phyloP scores from a whole-genome alignment of 331 rosid species.

The Quercus lobata region DNA sequence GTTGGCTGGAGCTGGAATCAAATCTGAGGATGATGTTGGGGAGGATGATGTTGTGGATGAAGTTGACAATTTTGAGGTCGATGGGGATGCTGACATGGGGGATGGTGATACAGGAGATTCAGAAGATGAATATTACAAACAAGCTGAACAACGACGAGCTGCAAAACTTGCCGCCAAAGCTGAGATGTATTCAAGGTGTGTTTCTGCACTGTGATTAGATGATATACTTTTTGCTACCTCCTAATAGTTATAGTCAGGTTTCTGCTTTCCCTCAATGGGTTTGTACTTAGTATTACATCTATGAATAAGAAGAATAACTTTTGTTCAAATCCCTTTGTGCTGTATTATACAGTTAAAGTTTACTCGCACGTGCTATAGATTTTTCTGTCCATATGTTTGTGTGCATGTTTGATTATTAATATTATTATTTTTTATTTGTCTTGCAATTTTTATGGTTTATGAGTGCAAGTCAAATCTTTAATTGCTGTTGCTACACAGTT shows the following conservation, averaged over 20 bases:
- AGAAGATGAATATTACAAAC: too few species aligned
- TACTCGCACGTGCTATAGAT: neutral
- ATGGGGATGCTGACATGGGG: too few species aligned
- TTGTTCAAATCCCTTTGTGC: neutral
- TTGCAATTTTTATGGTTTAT: neutral
- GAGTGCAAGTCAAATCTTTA: neutral
- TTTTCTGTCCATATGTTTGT: neutral
- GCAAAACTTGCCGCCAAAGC: too few species aligned
- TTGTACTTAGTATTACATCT: neutral
- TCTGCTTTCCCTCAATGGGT: neutral
- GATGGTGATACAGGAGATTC: too few species aligned
- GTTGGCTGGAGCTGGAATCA: too few species aligned
- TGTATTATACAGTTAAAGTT: neutral
- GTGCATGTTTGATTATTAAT: neutral
- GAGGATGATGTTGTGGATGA: too few species aligned
- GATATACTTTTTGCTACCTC: neutral
- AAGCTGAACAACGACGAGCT: too few species aligned
- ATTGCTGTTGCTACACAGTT: neutral
- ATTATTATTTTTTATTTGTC: neutral
- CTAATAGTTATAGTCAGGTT: neutral
- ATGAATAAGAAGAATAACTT: neutral
- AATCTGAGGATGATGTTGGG: too few species aligned
- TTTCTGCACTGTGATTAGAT: neutral
- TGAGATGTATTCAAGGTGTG: too few species aligned
- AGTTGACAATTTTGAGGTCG: too few species aligned